Base-by-base conservation (phyloP, 768 basidiomycete genomes). In the Pholiota microspora region DNA sequence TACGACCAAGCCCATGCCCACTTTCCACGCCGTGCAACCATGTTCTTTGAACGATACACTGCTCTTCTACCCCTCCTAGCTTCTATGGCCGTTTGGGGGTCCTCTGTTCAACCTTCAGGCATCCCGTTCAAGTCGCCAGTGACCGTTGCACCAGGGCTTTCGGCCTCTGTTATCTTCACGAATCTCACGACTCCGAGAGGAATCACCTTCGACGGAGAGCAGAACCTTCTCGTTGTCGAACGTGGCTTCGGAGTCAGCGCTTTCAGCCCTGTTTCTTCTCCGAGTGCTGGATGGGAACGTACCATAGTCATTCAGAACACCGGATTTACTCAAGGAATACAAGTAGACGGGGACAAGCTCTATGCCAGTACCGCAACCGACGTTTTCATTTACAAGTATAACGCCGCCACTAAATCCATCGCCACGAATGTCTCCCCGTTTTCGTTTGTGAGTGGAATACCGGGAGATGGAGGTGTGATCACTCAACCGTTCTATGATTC, bases 151-250 rank as follows among this genome's bases (percentile, higher is more conserved):
- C 53, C 67, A 2, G 75, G 75, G 6, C 69, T 74, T 51, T 48
- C 59, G 9, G 71, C 75, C 9, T 58, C 56, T 7, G 71, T 76
- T 6, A 45, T 76, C 21, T 77, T 75, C 55, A 74, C 74, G 7
- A 74, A 75, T 50, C 65, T 77, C 12, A 73, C 77, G 2, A 59
- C 63, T 8, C 77, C 77, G 15, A 69, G 76, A 16, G 76, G 76
- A 9, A 74, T 78, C 28, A 61, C 71, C 4, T 69, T 77, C 44
- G 77, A 79, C 53, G 55, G 59, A 2, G 38, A 59, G 25, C 60
- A 69, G 27, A 77, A 77, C 55, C 58, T 77, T 21, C 70, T 78
- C 13, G 75, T 77, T 8, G 70, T 78, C 27, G 77, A 78, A 53
- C 69, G 72, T 21, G 74, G 76, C 1, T 60, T 72, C 23, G 77